phyloP scores from a whole-genome alignment of 306 rosid species.

The Carpinus viminea region DNA sequence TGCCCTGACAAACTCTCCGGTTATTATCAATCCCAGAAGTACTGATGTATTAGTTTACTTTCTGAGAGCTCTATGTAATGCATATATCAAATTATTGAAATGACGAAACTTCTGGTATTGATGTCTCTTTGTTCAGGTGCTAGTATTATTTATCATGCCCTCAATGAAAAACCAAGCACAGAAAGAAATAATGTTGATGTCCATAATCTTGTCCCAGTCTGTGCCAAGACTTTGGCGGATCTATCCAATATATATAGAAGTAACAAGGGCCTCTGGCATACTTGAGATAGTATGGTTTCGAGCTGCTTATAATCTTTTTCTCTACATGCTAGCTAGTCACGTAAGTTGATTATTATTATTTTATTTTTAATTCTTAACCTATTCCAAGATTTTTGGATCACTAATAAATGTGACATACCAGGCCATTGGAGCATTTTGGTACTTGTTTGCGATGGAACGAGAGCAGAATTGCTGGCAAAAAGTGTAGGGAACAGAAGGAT shows the following conservation, averaged over 20 bases:
- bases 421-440: constrained; percentile 92
- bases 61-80: too few relatives aligned
- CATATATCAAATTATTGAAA: too few relatives aligned
- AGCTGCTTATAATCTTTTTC: constrained; percentile 82
- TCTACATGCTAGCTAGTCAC: constrained; percentile 87
- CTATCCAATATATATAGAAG: constrained; percentile 63
- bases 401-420: constrained; percentile 30
- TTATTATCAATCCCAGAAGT: too few relatives aligned
- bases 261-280: constrained; percentile 72
- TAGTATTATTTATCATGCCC: constrained; percentile 42
- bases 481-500: background rate
- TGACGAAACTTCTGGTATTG: too few relatives aligned
- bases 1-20: too few relatives aligned
- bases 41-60: too few relatives aligned
- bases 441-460: constrained; percentile 64
- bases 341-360: constrained; percentile 47
- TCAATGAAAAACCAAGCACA: constrained; percentile 6
- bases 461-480: constrained; percentile 61
- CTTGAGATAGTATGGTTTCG: constrained; percentile 90
- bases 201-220: constrained; percentile 50
- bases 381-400: constrained; percentile 14
- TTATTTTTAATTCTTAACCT: background rate
- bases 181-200: constrained; percentile 52
- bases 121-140: constrained; percentile 41
- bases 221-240: constrained; percentile 68